A percentile compares a stretch with the other conserved stretches of the same genome.
Conservation (phyloP, 192 early-diverging fungal species). For the Paraglomus brasilianum region DNA sequence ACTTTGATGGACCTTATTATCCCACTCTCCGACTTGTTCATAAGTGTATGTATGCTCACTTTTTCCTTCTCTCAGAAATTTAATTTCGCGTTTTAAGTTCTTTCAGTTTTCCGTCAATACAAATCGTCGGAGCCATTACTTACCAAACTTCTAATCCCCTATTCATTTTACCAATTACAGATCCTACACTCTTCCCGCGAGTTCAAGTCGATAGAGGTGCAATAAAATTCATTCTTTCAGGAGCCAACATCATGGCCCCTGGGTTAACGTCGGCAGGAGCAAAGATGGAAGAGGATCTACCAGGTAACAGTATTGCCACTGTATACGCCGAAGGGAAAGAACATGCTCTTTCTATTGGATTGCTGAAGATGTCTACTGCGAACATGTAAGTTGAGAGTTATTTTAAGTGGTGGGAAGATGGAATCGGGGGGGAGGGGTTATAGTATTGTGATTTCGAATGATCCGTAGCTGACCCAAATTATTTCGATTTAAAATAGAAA, state of each 20-base stretch:
- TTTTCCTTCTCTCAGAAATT: not conserved
- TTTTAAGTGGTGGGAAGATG: slow-evolving; percentile 1
- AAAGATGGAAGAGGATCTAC: slow-evolving; percentile 72
- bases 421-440: not conserved
- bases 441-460: slow-evolving; percentile 18
- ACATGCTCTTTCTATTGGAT: slow-evolving; percentile 87
- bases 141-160: not conserved
- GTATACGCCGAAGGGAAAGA: slow-evolving; percentile 97
- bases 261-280: slow-evolving; percentile 95
- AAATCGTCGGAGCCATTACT: not conserved
- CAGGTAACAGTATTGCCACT: slow-evolving; percentile 73
- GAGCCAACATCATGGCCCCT: slow-evolving; percentile 99
- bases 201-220: slow-evolving; percentile 96
- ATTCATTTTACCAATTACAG: slow-evolving; percentile 40
- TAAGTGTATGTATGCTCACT: slow-evolving; percentile 62
- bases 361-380: slow-evolving; percentile 82
- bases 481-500: slow-evolving; percentile 37
- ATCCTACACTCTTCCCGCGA: slow-evolving; percentile 86
- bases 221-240: slow-evolving; percentile 96
- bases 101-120: slow-evolving; percentile 27
- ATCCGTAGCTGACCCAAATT: slow-evolving; percentile 14
- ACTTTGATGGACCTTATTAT: slow-evolving; percentile 88
- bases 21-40: slow-evolving; percentile 88
- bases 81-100: not conserved
- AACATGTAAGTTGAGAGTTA: slow-evolving; percentile 72